Evolutionary conservation across 164 flowering plant genomes (phyloP).

Genomic region (Paratinospora sagittata): DNA sequence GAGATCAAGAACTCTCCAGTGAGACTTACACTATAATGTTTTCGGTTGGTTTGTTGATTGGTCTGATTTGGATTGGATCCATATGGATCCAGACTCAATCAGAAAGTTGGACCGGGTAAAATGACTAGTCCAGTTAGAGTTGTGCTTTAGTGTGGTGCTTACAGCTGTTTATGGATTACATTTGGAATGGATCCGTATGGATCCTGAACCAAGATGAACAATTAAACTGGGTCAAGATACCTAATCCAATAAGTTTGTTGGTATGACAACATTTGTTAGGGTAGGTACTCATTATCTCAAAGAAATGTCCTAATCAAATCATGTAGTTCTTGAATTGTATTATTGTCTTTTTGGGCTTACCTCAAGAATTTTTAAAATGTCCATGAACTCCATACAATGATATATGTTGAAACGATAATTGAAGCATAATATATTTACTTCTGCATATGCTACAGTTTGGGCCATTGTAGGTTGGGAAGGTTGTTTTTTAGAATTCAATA

Average conservation of each 20-base stretch:
- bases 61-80: not conserved
- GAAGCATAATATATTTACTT: not conserved
- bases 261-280: not conserved
- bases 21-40: conserved; percentile 26
- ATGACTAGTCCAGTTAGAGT: no score
- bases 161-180: not conserved
- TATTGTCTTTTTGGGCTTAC: no score
- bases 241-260: not conserved
- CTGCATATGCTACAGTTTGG: not conserved
- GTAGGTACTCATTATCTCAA: not conserved
- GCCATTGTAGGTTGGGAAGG: not conserved
- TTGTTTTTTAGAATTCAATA: not conserved
- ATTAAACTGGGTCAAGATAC: not conserved
- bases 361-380: no score
- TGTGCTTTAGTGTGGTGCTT: no score
- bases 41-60: not conserved
- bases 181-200: not conserved
- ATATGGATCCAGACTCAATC: no score
- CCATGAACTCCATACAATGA: not conserved
- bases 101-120: no score
- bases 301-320: not conserved
- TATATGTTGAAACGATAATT: not conserved
- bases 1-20: conserved; percentile 98
- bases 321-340: no score
- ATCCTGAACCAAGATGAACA: not conserved